Base-by-base conservation (phyloP, 2,329 filamentous ascomycete genomes). In the Gnomoniopsis smithogilvyi region DNA sequence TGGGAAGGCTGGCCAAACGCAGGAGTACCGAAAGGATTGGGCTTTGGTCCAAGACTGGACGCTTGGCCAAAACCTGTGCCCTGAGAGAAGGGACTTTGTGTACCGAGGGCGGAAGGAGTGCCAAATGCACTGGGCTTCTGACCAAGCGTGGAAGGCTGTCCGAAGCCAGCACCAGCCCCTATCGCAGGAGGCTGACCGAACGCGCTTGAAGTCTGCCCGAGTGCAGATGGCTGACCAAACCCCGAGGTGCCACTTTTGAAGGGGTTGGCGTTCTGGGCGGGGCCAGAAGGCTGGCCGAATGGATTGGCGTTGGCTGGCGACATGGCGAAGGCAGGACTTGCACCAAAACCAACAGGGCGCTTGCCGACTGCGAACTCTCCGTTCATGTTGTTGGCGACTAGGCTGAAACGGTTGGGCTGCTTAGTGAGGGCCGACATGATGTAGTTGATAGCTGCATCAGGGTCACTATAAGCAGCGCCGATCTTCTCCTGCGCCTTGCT, bases 331-430 rank as follows among this genome's bases (percentile, higher is more conserved):
- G 67, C 64, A 61, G 66, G 72, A 7, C 64, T 36, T 34, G 43
- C 38, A 10, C 49, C 56, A n/a, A 46, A 48, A 64, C 60, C 21
- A 67, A 56, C 47, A 63, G 65, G 65, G 63, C 69, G 64, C 64
- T 68, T 74, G 38, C 76, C 76, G 11, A 74, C 73, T 0, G 71
- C 67, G 62, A 83, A 84, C 51, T 74, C 70, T 49, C 78, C 77
- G 58, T 74, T 77, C n/a, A 74, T 72, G 50, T 73, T 74, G 63
- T 78, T 74, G 57, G 79, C 75, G 70, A 82, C 83, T 21, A 87
- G 78, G 64, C 93, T 89, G 54, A 82, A 76, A 45, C 91, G 82
- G 68, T 95, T 96, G 1, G 91, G 91, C 66, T 92, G 90, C 45
- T 85, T 83, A 55, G 90, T 85, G 56, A 82, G 84, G 22, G 82